A percentile compares a stretch with the other conserved stretches of the same genome.
These are phyloP conservation scores for Trichopus zeylanicus DNA, from an alignment of 116 monocot species.

Conservation along the genomic window DNA sequence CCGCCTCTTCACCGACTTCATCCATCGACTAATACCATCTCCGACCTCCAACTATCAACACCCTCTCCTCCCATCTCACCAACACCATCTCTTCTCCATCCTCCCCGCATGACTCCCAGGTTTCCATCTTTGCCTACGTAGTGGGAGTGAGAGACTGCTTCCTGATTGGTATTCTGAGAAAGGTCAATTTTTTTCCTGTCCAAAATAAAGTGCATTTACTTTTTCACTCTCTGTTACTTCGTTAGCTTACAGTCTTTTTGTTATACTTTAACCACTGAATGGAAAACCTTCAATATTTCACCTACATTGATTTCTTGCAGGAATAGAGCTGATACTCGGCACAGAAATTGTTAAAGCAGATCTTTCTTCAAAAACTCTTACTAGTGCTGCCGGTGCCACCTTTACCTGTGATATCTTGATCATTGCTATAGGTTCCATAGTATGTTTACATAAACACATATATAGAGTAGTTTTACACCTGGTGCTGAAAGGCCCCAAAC, in stretches of 20 bases:
- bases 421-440: conserved; percentile 68
- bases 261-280: too few species aligned
- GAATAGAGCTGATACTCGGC: conserved; percentile 49
- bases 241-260: too few species aligned
- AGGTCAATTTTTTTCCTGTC: not conserved
- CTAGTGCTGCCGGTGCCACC: conserved; percentile 40
- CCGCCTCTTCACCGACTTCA: too few species aligned
- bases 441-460: conserved; percentile 17
- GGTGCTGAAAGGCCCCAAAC: too few species aligned
- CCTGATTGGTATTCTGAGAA: conserved; percentile 80
- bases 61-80: too few species aligned
- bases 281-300: conserved; percentile 3
- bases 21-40: too few species aligned
- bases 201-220: too few species aligned
- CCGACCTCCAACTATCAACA: too few species aligned
- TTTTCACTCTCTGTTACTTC: too few species aligned
- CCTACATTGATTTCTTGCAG: conserved; percentile 18
- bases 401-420: conserved; percentile 45
- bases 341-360: conserved; percentile 73
- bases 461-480: too few species aligned
- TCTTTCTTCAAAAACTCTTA: conserved; percentile 46
- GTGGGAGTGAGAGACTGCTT: conserved; percentile 79
- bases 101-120: conserved; percentile 93
- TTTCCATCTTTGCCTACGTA: conserved; percentile 88
- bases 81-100: too few species aligned